phyloP scores from a whole-genome alignment of 768 basidiomycete genomes.

The Tulasnella sp. region DNA sequence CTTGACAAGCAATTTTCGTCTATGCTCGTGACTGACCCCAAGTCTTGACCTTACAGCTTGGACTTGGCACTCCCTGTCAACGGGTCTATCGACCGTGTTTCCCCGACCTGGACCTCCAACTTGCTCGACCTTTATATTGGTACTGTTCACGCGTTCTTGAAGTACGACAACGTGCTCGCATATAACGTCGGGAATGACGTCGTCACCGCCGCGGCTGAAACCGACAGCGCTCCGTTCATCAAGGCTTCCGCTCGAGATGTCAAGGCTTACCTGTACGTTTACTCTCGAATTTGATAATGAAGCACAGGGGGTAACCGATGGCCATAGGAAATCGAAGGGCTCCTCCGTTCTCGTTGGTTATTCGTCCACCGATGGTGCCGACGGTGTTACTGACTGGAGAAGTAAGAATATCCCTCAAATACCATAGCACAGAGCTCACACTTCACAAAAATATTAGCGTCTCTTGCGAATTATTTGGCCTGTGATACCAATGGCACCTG shows the following conservation, averaged over 20 bases:
- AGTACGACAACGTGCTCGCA: conserved; percentile 85
- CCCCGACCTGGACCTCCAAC: conserved; percentile 76
- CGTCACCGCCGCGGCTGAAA: conserved; percentile 51
- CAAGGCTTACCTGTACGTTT: conserved; percentile 72
- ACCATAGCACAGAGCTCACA: background rate
- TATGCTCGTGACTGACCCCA: conserved; percentile 10
- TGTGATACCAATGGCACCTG: conserved; percentile 66
- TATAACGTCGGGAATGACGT: conserved; percentile 89
- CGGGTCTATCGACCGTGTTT: conserved; percentile 68
- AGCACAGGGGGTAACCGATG: background rate
- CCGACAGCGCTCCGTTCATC: conserved; percentile 68
- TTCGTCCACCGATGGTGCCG: conserved; percentile 69
- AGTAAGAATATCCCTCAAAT: conserved; percentile 32
- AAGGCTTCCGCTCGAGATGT: conserved; percentile 89
- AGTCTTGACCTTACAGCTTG: conserved; percentile 48
- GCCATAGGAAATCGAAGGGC: conserved; percentile 53
- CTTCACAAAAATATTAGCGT: conserved; percentile 28
- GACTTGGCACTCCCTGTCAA: conserved; percentile 82
- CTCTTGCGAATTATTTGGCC: conserved; percentile 71
- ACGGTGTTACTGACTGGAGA: conserved; percentile 47
- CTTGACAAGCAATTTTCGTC: background rate
- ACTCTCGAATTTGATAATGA: background rate
- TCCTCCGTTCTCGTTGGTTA: conserved; percentile 73
- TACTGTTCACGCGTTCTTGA: conserved; percentile 74
- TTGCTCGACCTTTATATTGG: conserved; percentile 70